These are phyloP conservation scores for Sparassis latifolia DNA, from an alignment of 1,284 basidiomycete species.

Conservation along the genomic window DNA sequence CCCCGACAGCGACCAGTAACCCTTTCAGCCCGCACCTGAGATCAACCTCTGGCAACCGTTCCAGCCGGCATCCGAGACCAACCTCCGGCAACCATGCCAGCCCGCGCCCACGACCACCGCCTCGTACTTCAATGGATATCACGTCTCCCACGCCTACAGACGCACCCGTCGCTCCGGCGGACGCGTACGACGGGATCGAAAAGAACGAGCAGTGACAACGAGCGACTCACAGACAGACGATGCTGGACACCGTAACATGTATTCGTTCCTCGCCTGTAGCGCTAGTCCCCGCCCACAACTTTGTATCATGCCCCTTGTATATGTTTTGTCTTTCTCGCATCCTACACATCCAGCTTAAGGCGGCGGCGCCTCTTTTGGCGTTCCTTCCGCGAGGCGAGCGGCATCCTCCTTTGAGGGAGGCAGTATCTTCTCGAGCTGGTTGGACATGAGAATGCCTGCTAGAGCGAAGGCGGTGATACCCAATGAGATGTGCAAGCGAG, in stretches of 20 bases:
- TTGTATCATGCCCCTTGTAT: neutral
- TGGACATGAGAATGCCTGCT: slow-evolving; percentile 46
- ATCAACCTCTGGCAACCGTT: too few relatives aligned
- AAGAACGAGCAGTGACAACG: neutral
- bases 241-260: neutral
- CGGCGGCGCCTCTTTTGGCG: slow-evolving; percentile 3
- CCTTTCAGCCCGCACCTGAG: too few relatives aligned
- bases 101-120: too few relatives aligned
- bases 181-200: slow-evolving; percentile 8
- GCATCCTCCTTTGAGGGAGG: slow-evolving; percentile 19
- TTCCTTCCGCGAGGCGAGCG: neutral
- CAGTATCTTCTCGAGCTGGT: slow-evolving; percentile 45
- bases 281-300: slow-evolving; percentile 1
- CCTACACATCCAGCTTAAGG: neutral
- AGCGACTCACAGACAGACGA: neutral
- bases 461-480: slow-evolving; percentile 45
- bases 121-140: too few relatives aligned
- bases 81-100: too few relatives aligned
- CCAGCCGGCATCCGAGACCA: too few relatives aligned
- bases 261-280: neutral
- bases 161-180: neutral
- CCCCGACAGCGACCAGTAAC: too few relatives aligned
- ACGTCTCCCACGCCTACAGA: too few relatives aligned
- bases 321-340: slow-evolving; percentile 1
- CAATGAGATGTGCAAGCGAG: slow-evolving; percentile 53